Conservation (phyloP, 495 filamentous ascomycete genomes). For the Hyaloscypha hepaticicola region DNA sequence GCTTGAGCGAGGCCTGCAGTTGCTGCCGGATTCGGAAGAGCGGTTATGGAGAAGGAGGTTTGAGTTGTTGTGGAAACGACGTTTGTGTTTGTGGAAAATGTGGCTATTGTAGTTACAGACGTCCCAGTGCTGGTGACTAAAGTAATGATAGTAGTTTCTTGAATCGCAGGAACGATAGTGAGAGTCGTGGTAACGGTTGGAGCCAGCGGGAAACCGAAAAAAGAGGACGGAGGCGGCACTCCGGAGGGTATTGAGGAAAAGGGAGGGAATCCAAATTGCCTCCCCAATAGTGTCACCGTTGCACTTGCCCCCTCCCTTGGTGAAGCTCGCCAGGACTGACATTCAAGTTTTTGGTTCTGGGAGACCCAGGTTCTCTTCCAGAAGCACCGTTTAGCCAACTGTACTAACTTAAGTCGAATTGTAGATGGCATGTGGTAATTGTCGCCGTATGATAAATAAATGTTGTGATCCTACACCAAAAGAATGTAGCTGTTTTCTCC, state of each 20-base stretch:
- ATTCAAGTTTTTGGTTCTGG: slow-evolving; percentile 8
- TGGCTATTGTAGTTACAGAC: background rate
- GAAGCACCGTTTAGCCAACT: background rate
- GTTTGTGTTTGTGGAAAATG: background rate
- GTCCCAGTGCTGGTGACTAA: background rate
- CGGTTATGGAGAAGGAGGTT: background rate
- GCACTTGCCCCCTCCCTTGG: slow-evolving; percentile 1
- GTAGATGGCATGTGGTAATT: slow-evolving; percentile 1
- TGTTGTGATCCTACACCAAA: slow-evolving; percentile 21
- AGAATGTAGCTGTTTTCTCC: background rate
- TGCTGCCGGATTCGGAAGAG: background rate
- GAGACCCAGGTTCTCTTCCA: background rate
- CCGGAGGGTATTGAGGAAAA: too few relatives aligned
- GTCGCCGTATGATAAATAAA: background rate
- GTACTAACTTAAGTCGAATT: background rate
- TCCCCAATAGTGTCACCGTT: background rate
- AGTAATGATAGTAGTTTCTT: background rate
- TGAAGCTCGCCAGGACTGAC: slow-evolving; percentile 4
- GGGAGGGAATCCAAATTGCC: background rate
- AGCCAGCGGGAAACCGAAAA: background rate
- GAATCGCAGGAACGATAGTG: background rate
- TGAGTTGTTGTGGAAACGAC: background rate
- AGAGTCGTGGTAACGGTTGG: background rate
- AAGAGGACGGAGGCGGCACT: background rate
- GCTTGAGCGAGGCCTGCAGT: slow-evolving; percentile 3